Base-by-base conservation (phyloP, 1,139 yeast species). In the Geotrichum restrictum region DNA sequence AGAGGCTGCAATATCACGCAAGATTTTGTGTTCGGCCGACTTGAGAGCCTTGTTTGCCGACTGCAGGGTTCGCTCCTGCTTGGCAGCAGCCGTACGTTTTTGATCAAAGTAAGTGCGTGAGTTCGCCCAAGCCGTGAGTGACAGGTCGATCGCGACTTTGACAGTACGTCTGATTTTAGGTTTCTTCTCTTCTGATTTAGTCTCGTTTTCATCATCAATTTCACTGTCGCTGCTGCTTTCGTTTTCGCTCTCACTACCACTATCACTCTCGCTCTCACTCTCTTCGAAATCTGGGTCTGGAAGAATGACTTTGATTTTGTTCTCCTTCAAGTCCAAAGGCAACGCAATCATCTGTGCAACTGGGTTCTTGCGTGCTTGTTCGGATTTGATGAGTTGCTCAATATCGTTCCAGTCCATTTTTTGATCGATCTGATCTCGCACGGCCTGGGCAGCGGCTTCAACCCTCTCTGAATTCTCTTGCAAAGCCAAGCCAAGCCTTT, bases 371-470 rank as follows among this genome's bases (percentile, higher is more conserved):
- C 83, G 78, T 1, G 74, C 69, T 61, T 88, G 83, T 62, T 91
- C 96, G 48, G 82, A 75, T 51, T 77, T 72, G 51, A 93, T 82
- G 53, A 84, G 72, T 59, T 84, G 82, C 64, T 86, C 96, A 56
- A 91, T 89, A 58, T 88, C 86, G 33, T 81, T 78, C 98, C 98
- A 93, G 66, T 93, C 98, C 91, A 88, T 88, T 59, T 88, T 94
- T 64, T 88, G 95, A 50, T 84, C 82, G 4, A 91, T 60, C 53
- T 88, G 70, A 0, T 73, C 73, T 55, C 82, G 84, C 7, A 93
- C 85, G 10, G 88, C 84, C 13, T 67, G 71, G 55, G 80, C 83
- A 46, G 95, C 89, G 24, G 80, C 80, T 52, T 85, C 93, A 2
- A 91, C 91, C 36, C 80, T 64, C 32, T 81, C 82, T 2, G 94